A percentile compares a stretch with the other conserved stretches of the same genome.
Conservation (phyloP, 352 stramenopile species). For the Globisporangium canariense region DNA sequence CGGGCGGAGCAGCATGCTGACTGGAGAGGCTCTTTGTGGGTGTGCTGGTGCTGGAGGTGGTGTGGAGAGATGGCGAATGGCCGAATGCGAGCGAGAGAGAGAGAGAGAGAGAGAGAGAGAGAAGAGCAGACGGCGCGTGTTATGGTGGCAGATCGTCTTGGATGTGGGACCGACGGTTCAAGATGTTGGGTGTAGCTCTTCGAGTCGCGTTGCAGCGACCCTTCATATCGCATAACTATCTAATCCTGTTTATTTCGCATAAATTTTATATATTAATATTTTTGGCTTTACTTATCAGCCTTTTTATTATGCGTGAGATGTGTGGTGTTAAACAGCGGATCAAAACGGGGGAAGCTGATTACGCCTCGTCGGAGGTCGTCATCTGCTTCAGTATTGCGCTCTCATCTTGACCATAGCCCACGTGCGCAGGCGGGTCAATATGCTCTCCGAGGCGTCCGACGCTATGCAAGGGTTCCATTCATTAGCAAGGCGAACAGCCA, state of each 20-base stretch:
- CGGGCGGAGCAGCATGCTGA: constrained; percentile 1
- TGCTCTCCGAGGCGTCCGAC: no score
- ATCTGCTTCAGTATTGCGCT: constrained; percentile 1
- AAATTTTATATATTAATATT: neutral
- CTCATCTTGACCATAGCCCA: no score
- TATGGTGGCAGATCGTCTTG: neutral
- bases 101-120: neutral
- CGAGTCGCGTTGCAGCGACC: neutral
- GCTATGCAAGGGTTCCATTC: no score
- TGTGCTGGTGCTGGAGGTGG: neutral
- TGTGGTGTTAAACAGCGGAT: neutral
- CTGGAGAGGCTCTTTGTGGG: neutral
- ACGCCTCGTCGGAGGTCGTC: neutral
- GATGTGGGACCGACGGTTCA: neutral
- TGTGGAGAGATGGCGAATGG: neutral
- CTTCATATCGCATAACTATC: neutral
- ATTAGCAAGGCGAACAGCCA: no score
- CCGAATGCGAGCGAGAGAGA: neutral
- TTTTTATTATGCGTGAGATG: neutral
- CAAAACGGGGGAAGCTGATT: neutral
- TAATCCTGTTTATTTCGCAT: no score
- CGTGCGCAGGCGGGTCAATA: no score
- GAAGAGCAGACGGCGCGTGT: neutral
- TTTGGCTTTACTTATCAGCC: neutral
- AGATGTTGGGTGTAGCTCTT: constrained; percentile 1